Evolutionary conservation across 73 alveolate genomes (phyloP).

Genomic region (Symbiodinium pilosum): DNA sequence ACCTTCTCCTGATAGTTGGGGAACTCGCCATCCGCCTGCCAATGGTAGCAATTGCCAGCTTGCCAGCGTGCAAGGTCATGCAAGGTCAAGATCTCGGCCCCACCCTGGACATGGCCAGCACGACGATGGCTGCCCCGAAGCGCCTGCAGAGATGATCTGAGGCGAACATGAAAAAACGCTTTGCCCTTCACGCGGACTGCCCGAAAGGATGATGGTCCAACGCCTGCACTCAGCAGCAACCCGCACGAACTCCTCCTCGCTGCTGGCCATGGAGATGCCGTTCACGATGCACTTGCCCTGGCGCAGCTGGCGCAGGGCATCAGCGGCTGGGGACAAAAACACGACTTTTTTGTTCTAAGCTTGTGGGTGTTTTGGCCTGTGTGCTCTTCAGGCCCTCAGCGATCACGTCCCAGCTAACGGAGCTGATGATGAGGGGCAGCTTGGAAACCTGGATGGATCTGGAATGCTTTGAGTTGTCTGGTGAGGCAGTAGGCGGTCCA

Average conservation of each 20-base stretch:
- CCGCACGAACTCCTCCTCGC: conserved; percentile 73
- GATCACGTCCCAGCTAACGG: conserved; percentile 59
- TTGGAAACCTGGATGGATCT: neutral
- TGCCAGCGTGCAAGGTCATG: no score
- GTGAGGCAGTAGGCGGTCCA: no score
- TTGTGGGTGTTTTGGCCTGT: no score
- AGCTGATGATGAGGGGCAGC: conserved; percentile 46
- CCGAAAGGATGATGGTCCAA: no score
- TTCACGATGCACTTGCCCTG: conserved; percentile 52
- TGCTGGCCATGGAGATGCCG: conserved; percentile 60
- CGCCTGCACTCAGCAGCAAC: conserved; percentile 48
- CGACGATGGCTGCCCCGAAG: conserved; percentile 59
- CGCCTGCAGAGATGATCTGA: neutral
- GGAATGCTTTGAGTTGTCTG: no score
- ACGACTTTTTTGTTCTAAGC: no score
- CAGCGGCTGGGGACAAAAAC: no score
- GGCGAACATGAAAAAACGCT: neutral
- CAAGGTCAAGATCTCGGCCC: neutral
- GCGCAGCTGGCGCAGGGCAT: no score
- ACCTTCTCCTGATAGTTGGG: conserved; percentile 76
- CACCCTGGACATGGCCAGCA: conserved; percentile 46
- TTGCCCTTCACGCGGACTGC: no score
- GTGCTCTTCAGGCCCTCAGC: conserved; percentile 76
- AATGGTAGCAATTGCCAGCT: no score
- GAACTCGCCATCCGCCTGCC: conserved; percentile 18